Evolutionary conservation across 78 protist species (phyloP), one percentile per base, ranked within the genome.

Genomic region (Protostelium mycophagum): DNA sequence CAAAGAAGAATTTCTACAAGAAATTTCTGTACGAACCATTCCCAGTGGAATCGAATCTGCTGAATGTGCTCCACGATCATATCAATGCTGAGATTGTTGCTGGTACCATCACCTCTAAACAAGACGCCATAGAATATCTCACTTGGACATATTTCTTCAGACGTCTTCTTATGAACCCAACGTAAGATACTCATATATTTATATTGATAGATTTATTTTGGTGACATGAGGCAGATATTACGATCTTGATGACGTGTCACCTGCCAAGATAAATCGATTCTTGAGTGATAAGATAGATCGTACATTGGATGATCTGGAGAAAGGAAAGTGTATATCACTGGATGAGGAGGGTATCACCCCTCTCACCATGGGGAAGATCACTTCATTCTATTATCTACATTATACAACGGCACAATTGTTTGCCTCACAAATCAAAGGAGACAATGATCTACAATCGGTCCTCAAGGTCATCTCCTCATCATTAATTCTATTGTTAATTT

Each of bases 141-240:
- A 97, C 99, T 25, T 98, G 99, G 99, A 98, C 99, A 5, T 95
- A 95, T 94, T 34, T 95, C 38, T 98, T 95, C 90, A 95, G 98
- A 1, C 93, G 99, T 10, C 85, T 99, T 89, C 88, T 95, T 51
- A 96, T 95, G 63, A 99, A 99, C 89, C 99, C 99, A 28, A 97
- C 96, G 93, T 98, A 95, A 51, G 73, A 51, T 51, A 16, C 16
- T 51, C 73, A 51, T 16, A 51, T 29, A 35, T 88, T 29, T 88
- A 95, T 63, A 85, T 90, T 37, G 91, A 91, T 34, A 95, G 94
- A 51, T 97, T 97, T 28, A 91, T 91, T 85, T 94, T 90, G 5
- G 31, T 90, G n/a, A 38, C 63, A 28, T 98, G 98, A 90, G 99
- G 99, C 1, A 87, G 98, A 0, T 99, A 97, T 95, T 99, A 99